Evolutionary conservation across 163 green algal genomes (phyloP), one percentile per base, ranked within the genome.

Genomic region (Scenedesmus sp.): DNA sequence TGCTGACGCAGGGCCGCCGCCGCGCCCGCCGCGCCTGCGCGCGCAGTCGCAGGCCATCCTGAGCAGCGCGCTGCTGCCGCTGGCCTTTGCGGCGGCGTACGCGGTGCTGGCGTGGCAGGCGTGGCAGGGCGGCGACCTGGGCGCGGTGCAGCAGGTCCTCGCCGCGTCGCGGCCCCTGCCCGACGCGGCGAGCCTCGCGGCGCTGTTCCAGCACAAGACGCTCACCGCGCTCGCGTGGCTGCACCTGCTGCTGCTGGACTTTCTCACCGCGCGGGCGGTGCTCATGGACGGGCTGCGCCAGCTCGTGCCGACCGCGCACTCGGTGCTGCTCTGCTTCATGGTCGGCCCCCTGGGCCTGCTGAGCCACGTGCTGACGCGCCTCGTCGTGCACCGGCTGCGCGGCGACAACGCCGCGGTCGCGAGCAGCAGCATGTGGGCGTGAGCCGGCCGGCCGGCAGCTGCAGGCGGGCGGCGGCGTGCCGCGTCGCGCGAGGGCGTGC

Each of bases 261-360:
- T 93, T 28, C 81, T 87, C 31, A 86, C 89, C 45, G 89, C 89
- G 0, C 80, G 83, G 85, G 85, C 86, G 53, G 85, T 95, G 22
- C 85, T 87, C 22, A 64, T 90, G 58, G 89, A 95, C 62, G 88
- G 87, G 17, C 76, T 91, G 18, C 65, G 77, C 10, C 45, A 81
- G 1, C 57, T 75, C n/a, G 70, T 95, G n/a, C 73, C 75, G n/a
- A 91, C 83, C 18, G 48, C 29, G 5, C 86, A 94, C 72, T 93
- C 86, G 28, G 45, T 92, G 34, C 57, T 90, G 33, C 85, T 95
- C 24, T 95, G 91, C 80, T 94, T 95, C 82, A 95, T 95, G 91
- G 87, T 92, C 65, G 91, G 89, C 6, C 91, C 91, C 13, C 72
- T 92, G 36, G 91, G 91, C 20, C 77, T 95, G 48, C 67, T 95